Evolutionary conservation across 1,139 yeast species (phyloP), one percentile per base, ranked within the genome.

Genomic region (Blastobotrys illinoisensis): DNA sequence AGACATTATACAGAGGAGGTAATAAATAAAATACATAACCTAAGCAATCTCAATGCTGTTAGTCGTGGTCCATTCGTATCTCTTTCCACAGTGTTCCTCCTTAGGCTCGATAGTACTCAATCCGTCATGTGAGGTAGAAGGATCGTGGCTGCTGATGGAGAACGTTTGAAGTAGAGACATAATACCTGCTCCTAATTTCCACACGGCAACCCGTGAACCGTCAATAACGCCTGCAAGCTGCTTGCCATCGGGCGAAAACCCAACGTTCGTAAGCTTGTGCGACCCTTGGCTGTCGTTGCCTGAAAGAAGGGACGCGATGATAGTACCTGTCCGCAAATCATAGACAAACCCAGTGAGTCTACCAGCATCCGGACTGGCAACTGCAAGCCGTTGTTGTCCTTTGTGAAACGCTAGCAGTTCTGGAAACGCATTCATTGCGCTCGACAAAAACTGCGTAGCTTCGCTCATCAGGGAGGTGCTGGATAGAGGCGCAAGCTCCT

Each of bases 191-290:
- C 58, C 62, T n/a, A 59, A 46, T 40, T 59, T 59, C 62, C 62
- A 59, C 23, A 53, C 49, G 5, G 49, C 58, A 11, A 56, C 48
- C 14, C 21, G 36, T 9, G 46, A 32, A 7, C 19, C 9, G 11
- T 44, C 21, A 13, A 62, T 24, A 14, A 59, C 16, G 2, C 62
- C 65, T 1, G 65, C 64, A 13, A 65, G 36, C 28, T 59, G 54
- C 46, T 57, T 62, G 9, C 67, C 68, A 44, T 65, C 65, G 1
- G 65, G 60, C 4, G 67, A 62, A 50, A 65, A 65, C n/a, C 45
- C 49, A 16, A 64, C 4, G 20, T 53, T 51, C 43, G 51, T 47
- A 44, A 49, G 49, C 32, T 48, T 7, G 53, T 28, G 53, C 47
- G 7, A 20, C 20, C 23, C n/a, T 43, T 46, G 36, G 36, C 32